A percentile compares a stretch with the other conserved stretches of the same genome.
These are phyloP conservation scores for Eucalyptus paniculata DNA, from an alignment of 345 rosid species.

Conservation along the genomic window DNA sequence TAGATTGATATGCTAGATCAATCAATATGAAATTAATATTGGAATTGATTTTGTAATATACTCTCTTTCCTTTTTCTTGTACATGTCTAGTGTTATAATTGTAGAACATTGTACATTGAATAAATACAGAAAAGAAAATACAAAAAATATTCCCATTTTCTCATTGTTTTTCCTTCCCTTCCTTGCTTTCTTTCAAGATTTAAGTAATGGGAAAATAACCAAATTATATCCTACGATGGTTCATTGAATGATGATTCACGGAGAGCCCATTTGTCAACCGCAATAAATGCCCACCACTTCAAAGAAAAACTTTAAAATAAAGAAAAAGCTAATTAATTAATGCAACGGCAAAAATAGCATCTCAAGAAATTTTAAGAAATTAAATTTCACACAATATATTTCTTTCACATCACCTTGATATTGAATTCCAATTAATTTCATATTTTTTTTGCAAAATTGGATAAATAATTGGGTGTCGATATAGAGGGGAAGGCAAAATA, in stretches of 20 bases:
- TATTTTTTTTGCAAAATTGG: background rate
- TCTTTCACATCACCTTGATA: background rate
- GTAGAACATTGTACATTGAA: too few species aligned
- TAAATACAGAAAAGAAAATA: too few species aligned
- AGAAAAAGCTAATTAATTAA: background rate
- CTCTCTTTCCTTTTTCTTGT: too few species aligned
- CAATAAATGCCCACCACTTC: background rate
- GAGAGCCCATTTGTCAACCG: background rate
- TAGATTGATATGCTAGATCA: too few species aligned
- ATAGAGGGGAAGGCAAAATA: background rate
- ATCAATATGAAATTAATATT: too few species aligned
- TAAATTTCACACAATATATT: background rate
- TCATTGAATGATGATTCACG: background rate
- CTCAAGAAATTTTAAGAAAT: background rate
- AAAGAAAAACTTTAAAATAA: background rate
- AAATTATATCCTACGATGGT: background rate
- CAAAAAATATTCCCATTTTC: too few species aligned
- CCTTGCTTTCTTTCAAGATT: too few species aligned
- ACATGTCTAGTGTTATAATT: too few species aligned
- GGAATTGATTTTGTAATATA: too few species aligned
- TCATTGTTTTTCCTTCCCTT: too few species aligned
- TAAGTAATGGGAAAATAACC: background rate
- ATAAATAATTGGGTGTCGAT: background rate
- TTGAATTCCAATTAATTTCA: background rate
- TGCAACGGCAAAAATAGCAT: background rate